phyloP scores from a whole-genome alignment of 352 stramenopile genomes.

The Pythium folliculosum region DNA sequence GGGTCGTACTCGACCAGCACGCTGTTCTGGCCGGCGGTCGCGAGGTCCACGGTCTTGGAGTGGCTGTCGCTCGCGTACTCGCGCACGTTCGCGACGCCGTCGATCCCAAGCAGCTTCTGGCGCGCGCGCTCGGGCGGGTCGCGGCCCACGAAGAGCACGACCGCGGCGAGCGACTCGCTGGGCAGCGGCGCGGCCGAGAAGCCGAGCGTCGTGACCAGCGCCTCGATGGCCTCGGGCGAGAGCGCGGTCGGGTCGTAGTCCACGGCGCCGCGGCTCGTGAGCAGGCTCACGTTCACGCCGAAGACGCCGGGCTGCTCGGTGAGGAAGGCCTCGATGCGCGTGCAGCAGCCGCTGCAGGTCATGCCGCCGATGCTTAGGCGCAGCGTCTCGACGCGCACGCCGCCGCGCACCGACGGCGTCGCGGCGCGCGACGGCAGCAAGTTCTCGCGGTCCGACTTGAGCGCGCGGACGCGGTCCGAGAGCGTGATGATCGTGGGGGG shows the following conservation, averaged over 20 bases:
- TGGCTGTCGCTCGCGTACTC: conserved; percentile 40
- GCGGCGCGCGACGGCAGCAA: conserved; percentile 1
- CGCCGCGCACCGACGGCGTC: conserved; percentile 30
- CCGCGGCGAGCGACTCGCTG: conserved; percentile 49
- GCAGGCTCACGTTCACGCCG: conserved; percentile 62
- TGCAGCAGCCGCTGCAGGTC: conserved; percentile 87
- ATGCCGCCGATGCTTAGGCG: conserved; percentile 76
- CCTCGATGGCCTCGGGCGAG: conserved; percentile 62
- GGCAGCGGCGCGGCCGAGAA: conserved; percentile 66
- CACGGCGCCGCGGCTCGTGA: conserved; percentile 59
- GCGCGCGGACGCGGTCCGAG: conserved; percentile 15
- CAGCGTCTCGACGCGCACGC: conserved; percentile 32
- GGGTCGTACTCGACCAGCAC: conserved; percentile 30
- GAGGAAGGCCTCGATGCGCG: conserved; percentile 82
- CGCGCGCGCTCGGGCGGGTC: conserved; percentile 30
- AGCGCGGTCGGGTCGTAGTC: conserved; percentile 46
- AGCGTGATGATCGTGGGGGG: not conserved
- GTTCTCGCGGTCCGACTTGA: conserved; percentile 58
- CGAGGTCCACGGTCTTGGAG: conserved; percentile 16
- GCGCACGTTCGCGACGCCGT: conserved; percentile 49
- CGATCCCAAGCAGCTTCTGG: conserved; percentile 31
- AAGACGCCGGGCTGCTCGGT: conserved; percentile 50
- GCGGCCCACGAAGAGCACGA: conserved; percentile 52
- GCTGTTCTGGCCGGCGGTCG: conserved; percentile 18
- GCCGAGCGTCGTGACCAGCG: conserved; percentile 59